Evolutionary conservation across 1,284 basidiomycete species (phyloP).

Genomic region (Tilletia setariae): DNA sequence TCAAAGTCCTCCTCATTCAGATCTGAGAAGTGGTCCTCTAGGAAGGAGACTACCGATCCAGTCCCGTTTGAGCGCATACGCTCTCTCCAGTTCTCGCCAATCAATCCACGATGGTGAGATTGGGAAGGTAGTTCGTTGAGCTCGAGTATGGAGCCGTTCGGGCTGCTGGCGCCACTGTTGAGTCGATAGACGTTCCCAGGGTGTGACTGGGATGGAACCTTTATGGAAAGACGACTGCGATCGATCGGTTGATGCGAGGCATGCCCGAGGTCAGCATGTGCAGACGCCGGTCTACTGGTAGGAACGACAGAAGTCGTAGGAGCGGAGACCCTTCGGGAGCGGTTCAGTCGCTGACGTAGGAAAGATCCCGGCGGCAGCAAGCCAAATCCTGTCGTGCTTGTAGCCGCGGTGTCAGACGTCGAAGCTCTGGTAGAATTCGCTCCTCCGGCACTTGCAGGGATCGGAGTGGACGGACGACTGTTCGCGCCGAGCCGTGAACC

Average conservation of each 20-base stretch:
- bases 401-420: not conserved
- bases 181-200: slow-evolving; percentile 5
- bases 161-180: slow-evolving; percentile 7
- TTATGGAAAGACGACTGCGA: slow-evolving; percentile 24
- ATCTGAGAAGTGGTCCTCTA: not conserved
- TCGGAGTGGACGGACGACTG: not conserved
- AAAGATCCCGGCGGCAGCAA: not conserved
- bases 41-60: not conserved
- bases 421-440: not conserved
- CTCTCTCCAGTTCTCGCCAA: not conserved
- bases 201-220: slow-evolving; percentile 8
- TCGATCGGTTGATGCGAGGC: not conserved
- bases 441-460: not conserved
- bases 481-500: not conserved
- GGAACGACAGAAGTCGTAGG: not conserved
- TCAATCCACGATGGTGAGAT: not conserved
- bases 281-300: not conserved
- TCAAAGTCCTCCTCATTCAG: not conserved
- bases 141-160: slow-evolving; percentile 11
- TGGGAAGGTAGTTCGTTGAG: not conserved
- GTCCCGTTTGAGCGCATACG: slow-evolving; percentile 5
- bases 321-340: not conserved
- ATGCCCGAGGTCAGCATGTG: not conserved
- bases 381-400: not conserved
- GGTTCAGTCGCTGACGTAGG: slow-evolving; percentile 11